Conservation (phyloP, 192 early-diverging fungal species). For the Podila epicladia region DNA sequence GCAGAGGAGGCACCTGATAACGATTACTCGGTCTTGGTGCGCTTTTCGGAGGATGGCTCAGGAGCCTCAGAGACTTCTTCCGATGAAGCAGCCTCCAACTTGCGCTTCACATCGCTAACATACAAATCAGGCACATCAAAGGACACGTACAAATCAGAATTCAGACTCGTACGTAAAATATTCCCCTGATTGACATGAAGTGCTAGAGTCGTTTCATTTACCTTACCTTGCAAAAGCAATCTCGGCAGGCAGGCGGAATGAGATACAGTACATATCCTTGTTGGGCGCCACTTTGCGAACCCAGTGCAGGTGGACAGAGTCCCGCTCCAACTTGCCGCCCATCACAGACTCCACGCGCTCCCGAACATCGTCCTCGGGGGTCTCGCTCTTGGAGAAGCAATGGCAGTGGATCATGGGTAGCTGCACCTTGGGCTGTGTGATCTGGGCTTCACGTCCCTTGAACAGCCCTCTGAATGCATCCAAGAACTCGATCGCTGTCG, state of each 20-base stretch:
- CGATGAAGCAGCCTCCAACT: neutral
- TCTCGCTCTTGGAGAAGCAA: slow-evolving; percentile 89
- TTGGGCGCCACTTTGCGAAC: slow-evolving; percentile 98
- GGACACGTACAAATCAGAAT: no score
- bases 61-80: neutral
- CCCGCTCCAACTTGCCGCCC: slow-evolving; percentile 20
- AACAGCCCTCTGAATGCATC: slow-evolving; percentile 92
- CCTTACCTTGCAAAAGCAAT: slow-evolving; percentile 75
- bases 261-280: slow-evolving; percentile 98
- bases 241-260: slow-evolving; percentile 79
- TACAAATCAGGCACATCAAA: neutral
- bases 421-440: slow-evolving; percentile 50
- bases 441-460: slow-evolving; percentile 56
- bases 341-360: slow-evolving; percentile 55
- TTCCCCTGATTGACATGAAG: neutral
- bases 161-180: no score
- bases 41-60: slow-evolving; percentile 8
- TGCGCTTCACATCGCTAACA: slow-evolving; percentile 36
- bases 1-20: neutral
- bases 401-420: slow-evolving; percentile 94
- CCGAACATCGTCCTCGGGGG: slow-evolving; percentile 73
- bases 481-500: slow-evolving; percentile 95
- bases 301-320: slow-evolving; percentile 67
- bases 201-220: slow-evolving; percentile 7
- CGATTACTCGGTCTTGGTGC: slow-evolving; percentile 30